These are phyloP conservation scores for Neurospora sp. DNA, from an alignment of 495 filamentous ascomycete genomes.

Conservation along the genomic window DNA sequence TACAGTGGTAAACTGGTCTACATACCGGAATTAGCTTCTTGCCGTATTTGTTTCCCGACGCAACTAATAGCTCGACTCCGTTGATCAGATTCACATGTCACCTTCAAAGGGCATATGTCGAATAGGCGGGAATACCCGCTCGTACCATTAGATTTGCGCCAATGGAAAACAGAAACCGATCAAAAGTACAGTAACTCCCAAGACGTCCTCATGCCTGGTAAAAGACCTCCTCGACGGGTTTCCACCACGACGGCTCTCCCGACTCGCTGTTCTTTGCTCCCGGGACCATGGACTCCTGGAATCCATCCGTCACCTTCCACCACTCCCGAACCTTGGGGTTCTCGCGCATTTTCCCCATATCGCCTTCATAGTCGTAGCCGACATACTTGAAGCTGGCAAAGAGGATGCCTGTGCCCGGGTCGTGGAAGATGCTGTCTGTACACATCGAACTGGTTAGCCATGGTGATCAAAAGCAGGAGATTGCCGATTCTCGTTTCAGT, in stretches of 20 bases:
- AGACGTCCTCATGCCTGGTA: constrained; percentile 39
- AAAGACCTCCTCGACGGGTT: constrained; percentile 60
- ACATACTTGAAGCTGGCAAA: constrained; percentile 70
- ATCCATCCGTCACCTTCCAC: constrained; percentile 69
- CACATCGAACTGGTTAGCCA: background rate
- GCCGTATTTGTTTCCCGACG: background rate
- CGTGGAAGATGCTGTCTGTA: constrained; percentile 65
- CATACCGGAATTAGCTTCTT: background rate
- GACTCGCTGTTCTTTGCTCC: constrained; percentile 54
- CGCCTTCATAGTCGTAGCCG: constrained; percentile 54
- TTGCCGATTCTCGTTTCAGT: background rate
- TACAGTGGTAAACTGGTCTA: background rate
- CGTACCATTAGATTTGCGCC: background rate
- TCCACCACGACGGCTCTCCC: constrained; percentile 60
- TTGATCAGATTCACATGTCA: background rate
- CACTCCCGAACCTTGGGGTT: constrained; percentile 64
- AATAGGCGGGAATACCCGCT: background rate
- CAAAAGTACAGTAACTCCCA: background rate
- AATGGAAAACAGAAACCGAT: background rate
- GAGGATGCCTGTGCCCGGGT: constrained; percentile 47
- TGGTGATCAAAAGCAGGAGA: background rate
- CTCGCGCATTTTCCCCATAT: constrained; percentile 61
- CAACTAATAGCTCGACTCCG: background rate
- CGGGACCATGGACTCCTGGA: constrained; percentile 52
- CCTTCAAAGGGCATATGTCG: background rate